A percentile compares a stretch with the other conserved stretches of the same genome.
phyloP scores from a whole-genome alignment of 2,329 filamentous ascomycete species.

The Orbilia javanica region DNA sequence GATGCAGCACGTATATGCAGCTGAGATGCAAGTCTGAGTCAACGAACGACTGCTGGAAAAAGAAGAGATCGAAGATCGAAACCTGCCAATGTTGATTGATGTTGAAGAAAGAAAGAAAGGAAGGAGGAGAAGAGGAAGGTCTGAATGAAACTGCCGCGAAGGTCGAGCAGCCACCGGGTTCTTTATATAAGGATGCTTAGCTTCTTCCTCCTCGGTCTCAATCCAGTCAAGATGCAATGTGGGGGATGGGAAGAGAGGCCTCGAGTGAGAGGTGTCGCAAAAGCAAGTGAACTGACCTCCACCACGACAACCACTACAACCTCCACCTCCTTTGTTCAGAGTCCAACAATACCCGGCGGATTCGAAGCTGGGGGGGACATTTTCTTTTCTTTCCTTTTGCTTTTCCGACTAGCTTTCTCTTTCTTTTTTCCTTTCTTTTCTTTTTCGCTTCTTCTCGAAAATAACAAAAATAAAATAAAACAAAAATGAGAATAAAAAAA shows the following conservation, averaged over 20 bases:
- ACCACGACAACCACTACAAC: slow-evolving; percentile 30
- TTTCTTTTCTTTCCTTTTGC: slow-evolving; percentile 31
- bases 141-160: slow-evolving; percentile 56
- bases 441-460: background rate
- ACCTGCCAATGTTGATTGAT: slow-evolving; percentile 27
- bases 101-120: slow-evolving; percentile 30
- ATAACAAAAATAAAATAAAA: too few relatives aligned
- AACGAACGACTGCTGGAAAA: slow-evolving; percentile 57
- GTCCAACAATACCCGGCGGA: slow-evolving; percentile 50
- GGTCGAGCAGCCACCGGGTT: slow-evolving; percentile 47
- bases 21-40: slow-evolving; percentile 59
- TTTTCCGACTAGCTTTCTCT: slow-evolving; percentile 21
- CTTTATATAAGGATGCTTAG: slow-evolving; percentile 50
- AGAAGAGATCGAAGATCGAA: slow-evolving; percentile 25
- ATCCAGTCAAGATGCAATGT: slow-evolving; percentile 15
- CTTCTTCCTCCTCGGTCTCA: background rate
- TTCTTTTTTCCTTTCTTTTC: slow-evolving; percentile 15
- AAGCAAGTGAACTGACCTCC: slow-evolving; percentile 33
- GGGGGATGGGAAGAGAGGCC: slow-evolving; percentile 43
- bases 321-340: slow-evolving; percentile 58
- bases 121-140: slow-evolving; percentile 44
- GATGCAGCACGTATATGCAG: slow-evolving; percentile 52
- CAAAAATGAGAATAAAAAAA: too few relatives aligned
- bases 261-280: slow-evolving; percentile 42
- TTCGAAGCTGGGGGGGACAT: slow-evolving; percentile 36